Conservation (phyloP, 2,329 filamentous ascomycete species). For the Thermothelomyces thermophilus region DNA sequence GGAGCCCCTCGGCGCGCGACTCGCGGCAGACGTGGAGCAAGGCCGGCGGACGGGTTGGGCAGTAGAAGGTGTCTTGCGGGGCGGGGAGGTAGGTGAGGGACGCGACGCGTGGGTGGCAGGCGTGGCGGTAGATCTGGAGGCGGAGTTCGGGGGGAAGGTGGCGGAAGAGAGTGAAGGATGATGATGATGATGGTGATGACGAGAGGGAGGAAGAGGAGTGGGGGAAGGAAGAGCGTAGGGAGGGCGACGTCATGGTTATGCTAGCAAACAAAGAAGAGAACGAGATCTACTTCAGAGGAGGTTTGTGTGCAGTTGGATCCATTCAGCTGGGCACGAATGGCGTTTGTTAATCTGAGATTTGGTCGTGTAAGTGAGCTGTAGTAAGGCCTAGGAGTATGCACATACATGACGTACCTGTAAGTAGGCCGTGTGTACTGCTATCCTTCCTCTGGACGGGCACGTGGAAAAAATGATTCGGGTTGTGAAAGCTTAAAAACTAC, state of each 20-base stretch:
- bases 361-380: neutral
- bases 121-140: constrained; percentile 36
- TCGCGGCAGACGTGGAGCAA: constrained; percentile 38
- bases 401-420: too few species aligned
- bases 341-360: neutral
- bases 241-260: neutral
- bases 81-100: constrained; percentile 34
- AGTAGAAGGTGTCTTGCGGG: constrained; percentile 27
- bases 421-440: neutral
- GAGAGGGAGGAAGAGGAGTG: neutral
- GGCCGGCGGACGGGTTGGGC: constrained; percentile 29
- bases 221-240: too few species aligned
- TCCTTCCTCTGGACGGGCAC: too few species aligned
- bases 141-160: constrained; percentile 35
- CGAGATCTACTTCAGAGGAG: too few species aligned
- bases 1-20: constrained; percentile 36
- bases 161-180: constrained; percentile 31
- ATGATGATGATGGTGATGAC: constrained; percentile 1
- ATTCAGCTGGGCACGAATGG: neutral
- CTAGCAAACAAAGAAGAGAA: too few species aligned
- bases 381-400: neutral
- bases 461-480: too few species aligned
- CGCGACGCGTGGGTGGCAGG: constrained; percentile 34
- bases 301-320: neutral
- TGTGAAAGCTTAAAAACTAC: too few species aligned